phyloP scores from a whole-genome alignment of 768 basidiomycete genomes.

The Fistulinella prunicolor region DNA sequence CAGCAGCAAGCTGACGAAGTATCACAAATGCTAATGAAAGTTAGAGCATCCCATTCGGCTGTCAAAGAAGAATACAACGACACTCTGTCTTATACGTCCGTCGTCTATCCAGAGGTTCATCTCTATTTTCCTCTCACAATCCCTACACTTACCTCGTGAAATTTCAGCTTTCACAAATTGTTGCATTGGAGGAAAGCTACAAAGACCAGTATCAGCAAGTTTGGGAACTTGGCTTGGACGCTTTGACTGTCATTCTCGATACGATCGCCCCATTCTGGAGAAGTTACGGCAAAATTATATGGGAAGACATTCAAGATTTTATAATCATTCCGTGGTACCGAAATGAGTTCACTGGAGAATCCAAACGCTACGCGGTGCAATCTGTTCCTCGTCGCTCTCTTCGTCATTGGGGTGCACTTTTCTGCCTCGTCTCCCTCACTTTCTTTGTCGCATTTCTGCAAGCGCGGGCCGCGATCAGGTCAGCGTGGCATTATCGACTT shows the following conservation, averaged over 20 bases:
- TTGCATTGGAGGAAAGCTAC: conserved; percentile 74
- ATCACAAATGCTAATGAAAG: conserved; percentile 44
- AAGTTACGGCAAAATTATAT: conserved; percentile 77
- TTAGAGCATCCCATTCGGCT: conserved; percentile 50
- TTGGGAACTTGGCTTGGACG: conserved; percentile 80
- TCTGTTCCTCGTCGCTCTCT: conserved; percentile 59
- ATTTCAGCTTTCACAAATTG: conserved; percentile 61
- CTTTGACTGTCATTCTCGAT: conserved; percentile 70
- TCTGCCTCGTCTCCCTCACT: conserved; percentile 48
- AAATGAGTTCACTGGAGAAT: conserved; percentile 79
- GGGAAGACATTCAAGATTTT: conserved; percentile 76
- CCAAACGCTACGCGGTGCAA: conserved; percentile 60
- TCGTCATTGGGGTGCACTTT: conserved; percentile 65
- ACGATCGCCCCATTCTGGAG: conserved; percentile 80
- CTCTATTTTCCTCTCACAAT: not conserved
- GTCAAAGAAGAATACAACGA: conserved; percentile 68
- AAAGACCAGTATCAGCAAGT: conserved; percentile 76
- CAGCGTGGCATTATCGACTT: conserved; percentile 51
- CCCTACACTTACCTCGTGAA: conserved; percentile 3
- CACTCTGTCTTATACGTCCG: conserved; percentile 65
- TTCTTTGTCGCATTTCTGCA: conserved; percentile 54
- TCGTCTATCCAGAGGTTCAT: conserved; percentile 73
- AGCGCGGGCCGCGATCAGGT: conserved; percentile 54
- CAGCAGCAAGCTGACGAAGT: conserved; percentile 48
- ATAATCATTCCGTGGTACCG: conserved; percentile 80